Evolutionary conservation across 2,329 filamentous ascomycete species (phyloP).

Genomic region (Harringtonia lauricola): DNA sequence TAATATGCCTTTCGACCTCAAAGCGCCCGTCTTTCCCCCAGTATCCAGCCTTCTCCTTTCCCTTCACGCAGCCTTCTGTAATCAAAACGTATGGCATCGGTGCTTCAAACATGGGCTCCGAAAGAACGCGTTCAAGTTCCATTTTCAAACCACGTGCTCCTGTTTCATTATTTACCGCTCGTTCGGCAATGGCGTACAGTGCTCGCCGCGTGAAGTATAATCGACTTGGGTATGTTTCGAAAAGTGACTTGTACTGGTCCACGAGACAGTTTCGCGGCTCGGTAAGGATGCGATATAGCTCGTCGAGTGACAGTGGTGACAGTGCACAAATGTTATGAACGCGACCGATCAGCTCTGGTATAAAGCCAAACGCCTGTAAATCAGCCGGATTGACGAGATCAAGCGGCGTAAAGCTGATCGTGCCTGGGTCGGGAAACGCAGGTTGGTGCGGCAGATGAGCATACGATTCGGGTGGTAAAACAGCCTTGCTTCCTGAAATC

Average conservation of each 20-base stretch:
- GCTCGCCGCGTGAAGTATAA: constrained; percentile 75
- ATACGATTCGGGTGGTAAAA: constrained; percentile 53
- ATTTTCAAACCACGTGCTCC: constrained; percentile 72
- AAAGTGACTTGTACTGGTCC: constrained; percentile 80
- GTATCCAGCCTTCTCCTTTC: constrained; percentile 46
- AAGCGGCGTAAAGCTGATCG: constrained; percentile 41
- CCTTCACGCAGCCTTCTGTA: constrained; percentile 56
- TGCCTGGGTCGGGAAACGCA: constrained; percentile 17
- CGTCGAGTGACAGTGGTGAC: constrained; percentile 54
- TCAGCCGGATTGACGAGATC: constrained; percentile 67
- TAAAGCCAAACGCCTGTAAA: constrained; percentile 78
- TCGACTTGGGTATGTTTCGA: constrained; percentile 67
- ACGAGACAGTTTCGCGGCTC: constrained; percentile 85
- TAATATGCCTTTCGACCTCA: constrained; percentile 56
- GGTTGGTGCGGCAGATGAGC: constrained; percentile 45
- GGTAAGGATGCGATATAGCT: constrained; percentile 78
- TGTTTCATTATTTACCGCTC: constrained; percentile 50
- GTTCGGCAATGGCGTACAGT: constrained; percentile 67
- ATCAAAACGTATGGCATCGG: constrained; percentile 67
- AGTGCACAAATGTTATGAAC: constrained; percentile 85
- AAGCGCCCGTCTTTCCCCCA: constrained; percentile 61
- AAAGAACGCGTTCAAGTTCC: constrained; percentile 68
- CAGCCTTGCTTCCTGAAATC: constrained; percentile 37
- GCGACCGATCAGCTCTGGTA: constrained; percentile 91
- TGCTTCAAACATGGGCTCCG: constrained; percentile 72